Conservation (phyloP, 2,329 filamentous ascomycete species). For the Parastagonospora avenae region DNA sequence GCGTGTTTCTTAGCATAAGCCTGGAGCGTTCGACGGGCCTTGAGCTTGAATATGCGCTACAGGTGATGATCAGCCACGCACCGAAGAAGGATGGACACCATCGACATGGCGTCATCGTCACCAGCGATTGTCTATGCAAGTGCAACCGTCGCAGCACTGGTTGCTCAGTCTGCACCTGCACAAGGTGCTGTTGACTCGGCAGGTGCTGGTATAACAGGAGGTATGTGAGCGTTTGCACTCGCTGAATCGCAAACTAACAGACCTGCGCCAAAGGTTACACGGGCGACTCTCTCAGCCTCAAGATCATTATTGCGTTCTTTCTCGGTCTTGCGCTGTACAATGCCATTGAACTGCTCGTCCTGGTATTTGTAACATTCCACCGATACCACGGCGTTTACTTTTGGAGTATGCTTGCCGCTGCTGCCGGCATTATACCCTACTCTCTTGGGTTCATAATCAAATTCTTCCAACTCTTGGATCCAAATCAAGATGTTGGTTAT, state of each 20-base stretch:
- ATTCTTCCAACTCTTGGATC: slow-evolving; percentile 40
- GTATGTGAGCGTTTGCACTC: slow-evolving; percentile 12
- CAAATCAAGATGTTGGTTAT: slow-evolving; percentile 30
- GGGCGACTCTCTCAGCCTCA: slow-evolving; percentile 34
- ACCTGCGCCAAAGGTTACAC: slow-evolving; percentile 31
- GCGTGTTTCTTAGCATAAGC: too few relatives aligned
- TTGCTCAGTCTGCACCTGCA: slow-evolving; percentile 26
- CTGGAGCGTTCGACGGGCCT: too few relatives aligned
- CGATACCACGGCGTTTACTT: slow-evolving; percentile 56
- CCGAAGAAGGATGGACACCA: neutral
- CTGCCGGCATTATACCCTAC: slow-evolving; percentile 54
- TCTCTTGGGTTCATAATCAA: slow-evolving; percentile 56
- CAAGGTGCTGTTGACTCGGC: slow-evolving; percentile 34
- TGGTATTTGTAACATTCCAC: slow-evolving; percentile 56
- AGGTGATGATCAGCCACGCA: too few relatives aligned
- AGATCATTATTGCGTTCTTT: slow-evolving; percentile 45
- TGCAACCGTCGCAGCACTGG: slow-evolving; percentile 12
- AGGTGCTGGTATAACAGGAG: slow-evolving; percentile 41
- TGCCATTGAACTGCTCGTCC: slow-evolving; percentile 52
- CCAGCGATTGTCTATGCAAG: slow-evolving; percentile 15
- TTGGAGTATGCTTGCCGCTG: slow-evolving; percentile 54
- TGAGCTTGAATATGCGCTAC: too few relatives aligned
- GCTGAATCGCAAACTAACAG: neutral
- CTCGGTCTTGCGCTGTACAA: slow-evolving; percentile 47
- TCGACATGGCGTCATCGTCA: slow-evolving; percentile 20